Conservation (phyloP, 2,329 filamentous ascomycete species). For the Bertia moriformis region DNA sequence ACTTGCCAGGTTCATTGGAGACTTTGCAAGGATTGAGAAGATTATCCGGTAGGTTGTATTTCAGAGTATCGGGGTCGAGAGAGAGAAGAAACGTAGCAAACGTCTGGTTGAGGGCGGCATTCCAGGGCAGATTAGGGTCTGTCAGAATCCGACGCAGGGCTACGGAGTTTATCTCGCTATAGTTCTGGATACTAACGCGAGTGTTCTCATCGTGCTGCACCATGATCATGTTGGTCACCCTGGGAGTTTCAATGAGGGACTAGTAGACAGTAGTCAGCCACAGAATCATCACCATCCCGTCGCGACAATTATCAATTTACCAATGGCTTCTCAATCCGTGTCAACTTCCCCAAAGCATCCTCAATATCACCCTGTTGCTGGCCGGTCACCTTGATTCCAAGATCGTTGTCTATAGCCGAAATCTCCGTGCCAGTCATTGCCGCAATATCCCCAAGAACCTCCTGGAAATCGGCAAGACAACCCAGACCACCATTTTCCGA, state of each 20-base stretch:
- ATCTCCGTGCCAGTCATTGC: slow-evolving; percentile 7
- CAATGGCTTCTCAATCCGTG: slow-evolving; percentile 11
- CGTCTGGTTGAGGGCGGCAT: too few species aligned
- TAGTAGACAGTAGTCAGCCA: not conserved
- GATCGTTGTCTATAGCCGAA: not conserved
- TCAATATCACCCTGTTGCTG: slow-evolving; percentile 11
- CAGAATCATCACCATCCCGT: too few species aligned
- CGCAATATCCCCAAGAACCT: slow-evolving; percentile 9
- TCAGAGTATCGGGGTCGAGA: not conserved
- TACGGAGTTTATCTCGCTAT: not conserved
- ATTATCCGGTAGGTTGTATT: not conserved
- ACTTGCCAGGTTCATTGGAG: slow-evolving; percentile 6
- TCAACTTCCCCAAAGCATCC: slow-evolving; percentile 12
- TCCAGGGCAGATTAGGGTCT: not conserved
- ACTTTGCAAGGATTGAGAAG: slow-evolving; percentile 1
- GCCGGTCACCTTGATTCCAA: slow-evolving; percentile 1
- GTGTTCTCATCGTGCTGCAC: not conserved
- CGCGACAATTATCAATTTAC: too few species aligned
- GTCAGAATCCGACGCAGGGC: not conserved
- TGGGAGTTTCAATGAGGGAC: not conserved
- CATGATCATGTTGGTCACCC: not conserved
- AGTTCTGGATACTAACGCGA: not conserved
- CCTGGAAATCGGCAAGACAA: slow-evolving; percentile 8
- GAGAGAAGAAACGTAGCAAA: not conserved
- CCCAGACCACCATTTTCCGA: slow-evolving; percentile 8